A percentile compares a stretch with the other conserved stretches of the same genome.
phyloP scores from a whole-genome alignment of 352 stramenopile species.

The Phytophthora pinifolia region DNA sequence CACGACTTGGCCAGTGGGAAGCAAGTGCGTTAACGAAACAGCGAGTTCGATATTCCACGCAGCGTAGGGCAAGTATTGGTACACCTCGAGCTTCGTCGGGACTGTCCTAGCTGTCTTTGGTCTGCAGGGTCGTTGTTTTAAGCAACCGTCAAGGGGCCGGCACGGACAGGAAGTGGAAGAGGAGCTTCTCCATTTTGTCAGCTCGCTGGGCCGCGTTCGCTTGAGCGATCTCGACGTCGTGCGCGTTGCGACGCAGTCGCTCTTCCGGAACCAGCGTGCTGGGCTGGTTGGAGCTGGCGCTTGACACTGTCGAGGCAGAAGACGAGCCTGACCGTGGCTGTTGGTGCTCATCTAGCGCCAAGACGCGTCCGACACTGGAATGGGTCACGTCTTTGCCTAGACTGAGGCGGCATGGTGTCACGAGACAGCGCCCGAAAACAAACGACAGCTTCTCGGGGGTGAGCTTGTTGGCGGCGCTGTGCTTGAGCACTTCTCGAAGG shows the following conservation, averaged over 20 bases:
- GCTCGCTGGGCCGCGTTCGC: constrained; percentile 53
- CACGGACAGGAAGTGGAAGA: constrained; percentile 69
- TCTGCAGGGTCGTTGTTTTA: constrained; percentile 18
- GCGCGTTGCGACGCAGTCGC: constrained; percentile 50
- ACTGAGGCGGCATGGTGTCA: constrained; percentile 44
- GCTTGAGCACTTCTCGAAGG: constrained; percentile 92
- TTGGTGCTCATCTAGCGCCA: constrained; percentile 25
- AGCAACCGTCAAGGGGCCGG: constrained; percentile 39
- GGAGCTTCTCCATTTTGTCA: constrained; percentile 72
- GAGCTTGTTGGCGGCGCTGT: constrained; percentile 58
- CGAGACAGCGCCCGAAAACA: constrained; percentile 74
- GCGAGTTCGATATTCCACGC: constrained; percentile 27
- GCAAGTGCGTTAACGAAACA: constrained; percentile 29
- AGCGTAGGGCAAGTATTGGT: constrained; percentile 21
- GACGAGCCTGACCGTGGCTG: constrained; percentile 35
- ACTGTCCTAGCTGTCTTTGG: constrained; percentile 6
- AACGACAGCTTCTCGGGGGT: constrained; percentile 73
- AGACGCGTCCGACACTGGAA: constrained; percentile 10
- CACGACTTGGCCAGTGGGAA: constrained; percentile 16
- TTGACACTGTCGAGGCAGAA: constrained; percentile 40
- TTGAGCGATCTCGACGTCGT: constrained; percentile 58
- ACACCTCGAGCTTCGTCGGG: constrained; percentile 25
- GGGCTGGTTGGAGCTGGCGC: constrained; percentile 27
- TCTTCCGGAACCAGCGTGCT: constrained; percentile 55
- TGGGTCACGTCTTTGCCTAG: constrained; percentile 16